Conservation (phyloP, 306 rosid genomes). For the Luffa aegyptiaca region DNA sequence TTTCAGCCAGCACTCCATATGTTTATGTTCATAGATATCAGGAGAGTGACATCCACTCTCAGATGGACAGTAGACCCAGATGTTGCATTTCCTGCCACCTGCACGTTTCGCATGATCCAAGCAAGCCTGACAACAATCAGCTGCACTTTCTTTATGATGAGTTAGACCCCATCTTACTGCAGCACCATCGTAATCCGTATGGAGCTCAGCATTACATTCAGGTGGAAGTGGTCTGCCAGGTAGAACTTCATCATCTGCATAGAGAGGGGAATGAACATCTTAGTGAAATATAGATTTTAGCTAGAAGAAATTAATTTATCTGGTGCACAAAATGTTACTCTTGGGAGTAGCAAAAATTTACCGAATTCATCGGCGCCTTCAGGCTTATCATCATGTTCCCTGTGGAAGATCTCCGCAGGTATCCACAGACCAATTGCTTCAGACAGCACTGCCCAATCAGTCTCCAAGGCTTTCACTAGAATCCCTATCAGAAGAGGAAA, state of each 20-base stretch:
- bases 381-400: constrained; percentile 67
- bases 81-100: constrained; percentile 66
- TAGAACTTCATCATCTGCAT: constrained; percentile 59
- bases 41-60: constrained; percentile 87
- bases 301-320: not conserved
- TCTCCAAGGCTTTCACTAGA: constrained; percentile 67
- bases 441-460: constrained; percentile 48
- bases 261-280: constrained; percentile 13
- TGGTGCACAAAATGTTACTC: not conserved
- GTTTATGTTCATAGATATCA: constrained; percentile 72
- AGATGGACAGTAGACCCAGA: constrained; percentile 93
- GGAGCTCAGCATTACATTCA: constrained; percentile 63
- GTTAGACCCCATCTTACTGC: constrained; percentile 98
- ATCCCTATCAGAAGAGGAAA: constrained; percentile 30
- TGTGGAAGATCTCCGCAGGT: constrained; percentile 43
- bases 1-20: constrained; percentile 92
- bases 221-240: constrained; percentile 71
- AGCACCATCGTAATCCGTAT: constrained; percentile 75
- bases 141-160: constrained; percentile 88
- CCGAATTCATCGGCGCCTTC: constrained; percentile 55
- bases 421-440: constrained; percentile 92
- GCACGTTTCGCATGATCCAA: constrained; percentile 66
- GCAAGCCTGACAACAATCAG: constrained; percentile 96
- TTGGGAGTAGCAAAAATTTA: constrained; percentile 15
- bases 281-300: constrained; percentile 9